Conservation (phyloP, 2,329 filamentous ascomycete genomes). For the Ophiostoma sp. region DNA sequence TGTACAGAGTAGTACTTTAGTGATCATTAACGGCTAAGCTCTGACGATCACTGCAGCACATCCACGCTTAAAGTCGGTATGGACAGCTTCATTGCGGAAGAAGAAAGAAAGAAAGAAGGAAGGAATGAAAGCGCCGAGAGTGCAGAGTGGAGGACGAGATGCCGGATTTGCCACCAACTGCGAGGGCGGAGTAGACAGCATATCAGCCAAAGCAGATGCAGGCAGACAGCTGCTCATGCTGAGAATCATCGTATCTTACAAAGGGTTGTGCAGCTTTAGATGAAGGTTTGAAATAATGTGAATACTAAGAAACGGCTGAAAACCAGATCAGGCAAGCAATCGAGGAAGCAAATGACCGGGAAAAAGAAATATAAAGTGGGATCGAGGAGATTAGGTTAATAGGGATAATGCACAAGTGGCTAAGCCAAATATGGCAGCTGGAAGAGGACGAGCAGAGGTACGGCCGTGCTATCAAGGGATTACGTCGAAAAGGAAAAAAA, state of each 20-base stretch:
- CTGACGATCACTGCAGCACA: constrained; percentile 3
- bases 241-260: too few relatives aligned
- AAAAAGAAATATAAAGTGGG: constrained; percentile 1
- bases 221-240: too few relatives aligned
- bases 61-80: background rate
- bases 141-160: background rate
- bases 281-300: background rate
- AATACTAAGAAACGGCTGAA: background rate
- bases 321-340: background rate
- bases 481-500: too few relatives aligned
- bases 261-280: too few relatives aligned
- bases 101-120: too few relatives aligned
- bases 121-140: background rate
- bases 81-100: background rate
- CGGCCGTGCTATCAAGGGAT: background rate
- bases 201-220: background rate
- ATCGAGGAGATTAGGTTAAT: constrained; percentile 6
- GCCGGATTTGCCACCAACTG: background rate
- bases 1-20: background rate
- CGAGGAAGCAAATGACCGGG: background rate
- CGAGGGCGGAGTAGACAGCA: background rate
- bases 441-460: background rate
- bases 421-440: constrained; percentile 4
- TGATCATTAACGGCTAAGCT: constrained; percentile 2
- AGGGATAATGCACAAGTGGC: background rate